Percentiles rank a stretch among this genome's conserved stretches.
phyloP scores from a whole-genome alignment of 768 basidiomycete genomes.

The Rhodotorula taiwanensis region DNA sequence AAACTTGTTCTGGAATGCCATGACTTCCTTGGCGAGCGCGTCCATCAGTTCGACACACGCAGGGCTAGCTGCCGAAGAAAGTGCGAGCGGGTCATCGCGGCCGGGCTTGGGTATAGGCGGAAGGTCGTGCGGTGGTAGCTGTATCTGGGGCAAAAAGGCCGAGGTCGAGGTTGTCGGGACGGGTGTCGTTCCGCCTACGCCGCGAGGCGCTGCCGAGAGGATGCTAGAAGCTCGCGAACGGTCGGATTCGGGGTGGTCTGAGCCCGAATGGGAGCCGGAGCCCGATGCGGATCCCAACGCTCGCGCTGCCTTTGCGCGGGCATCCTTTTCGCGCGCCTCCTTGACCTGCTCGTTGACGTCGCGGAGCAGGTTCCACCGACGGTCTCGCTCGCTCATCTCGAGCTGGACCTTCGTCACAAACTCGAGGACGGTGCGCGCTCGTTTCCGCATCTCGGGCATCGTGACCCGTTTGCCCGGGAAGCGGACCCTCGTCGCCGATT shows the following conservation, averaged over 20 bases:
- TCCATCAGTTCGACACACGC: conserved; percentile 1
- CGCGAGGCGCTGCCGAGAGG: neutral
- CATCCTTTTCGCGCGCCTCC: neutral
- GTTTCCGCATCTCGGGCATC: conserved; percentile 95
- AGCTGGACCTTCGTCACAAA: conserved; percentile 72
- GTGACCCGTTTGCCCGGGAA: conserved; percentile 94
- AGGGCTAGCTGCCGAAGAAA: neutral
- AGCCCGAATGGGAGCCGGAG: neutral
- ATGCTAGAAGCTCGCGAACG: neutral
- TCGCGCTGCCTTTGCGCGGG: neutral
- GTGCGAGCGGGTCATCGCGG: neutral
- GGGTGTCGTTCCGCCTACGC: conserved; percentile 3
- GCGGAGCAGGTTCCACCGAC: conserved; percentile 7
- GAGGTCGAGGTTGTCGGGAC: neutral
- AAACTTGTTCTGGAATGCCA: conserved; percentile 3
- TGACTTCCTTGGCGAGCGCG: conserved; percentile 1
- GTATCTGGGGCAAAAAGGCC: neutral
- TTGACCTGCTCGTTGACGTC: neutral
- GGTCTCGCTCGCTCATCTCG: conserved; percentile 23
- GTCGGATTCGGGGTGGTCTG: neutral
- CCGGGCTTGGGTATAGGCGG: neutral
- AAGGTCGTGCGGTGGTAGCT: neutral
- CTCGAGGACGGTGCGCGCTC: conserved; percentile 79
- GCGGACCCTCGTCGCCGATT: conserved; percentile 59
- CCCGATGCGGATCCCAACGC: neutral